Evolutionary conservation across 257 asterid species (phyloP).

Genomic region (Plectranthus barbatus): DNA sequence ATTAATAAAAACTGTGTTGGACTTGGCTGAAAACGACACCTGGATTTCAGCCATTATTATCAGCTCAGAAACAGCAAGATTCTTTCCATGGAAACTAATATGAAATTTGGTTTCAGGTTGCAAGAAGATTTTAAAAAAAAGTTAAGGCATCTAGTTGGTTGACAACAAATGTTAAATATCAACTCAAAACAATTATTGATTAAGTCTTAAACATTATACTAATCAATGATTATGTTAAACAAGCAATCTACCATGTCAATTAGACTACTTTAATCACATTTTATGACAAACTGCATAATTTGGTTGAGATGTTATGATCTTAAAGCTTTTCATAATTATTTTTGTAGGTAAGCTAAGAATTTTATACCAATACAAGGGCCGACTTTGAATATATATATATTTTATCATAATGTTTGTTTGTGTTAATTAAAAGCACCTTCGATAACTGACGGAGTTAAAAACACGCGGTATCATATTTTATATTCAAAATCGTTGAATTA

Average conservation of each 20-base stretch:
- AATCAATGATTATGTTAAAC: not conserved
- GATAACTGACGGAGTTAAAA: no score
- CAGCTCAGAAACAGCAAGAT: conserved; percentile 5
- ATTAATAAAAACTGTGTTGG: conserved; percentile 26
- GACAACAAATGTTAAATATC: not conserved
- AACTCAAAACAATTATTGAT: not conserved
- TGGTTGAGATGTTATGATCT: not conserved
- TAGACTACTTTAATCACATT: not conserved
- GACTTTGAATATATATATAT: no score
- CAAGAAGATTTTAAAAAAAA: no score
- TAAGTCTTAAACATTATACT: not conserved
- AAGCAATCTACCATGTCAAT: not conserved
- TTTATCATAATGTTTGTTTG: no score
- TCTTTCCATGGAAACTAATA: conserved; percentile 9
- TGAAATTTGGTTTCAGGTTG: not conserved
- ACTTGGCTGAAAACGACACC: conserved; percentile 23
- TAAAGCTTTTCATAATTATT: not conserved
- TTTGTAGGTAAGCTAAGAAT: not conserved
- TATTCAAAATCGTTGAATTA: no score
- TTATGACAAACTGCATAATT: not conserved
- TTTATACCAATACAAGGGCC: not conserved
- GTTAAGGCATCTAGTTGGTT: not conserved
- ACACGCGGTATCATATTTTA: no score
- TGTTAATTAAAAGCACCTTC: no score
- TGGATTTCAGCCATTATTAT: conserved; percentile 20